phyloP scores from a whole-genome alignment of 176 grass and related monocot species.

The Phyllostachys edulis region DNA sequence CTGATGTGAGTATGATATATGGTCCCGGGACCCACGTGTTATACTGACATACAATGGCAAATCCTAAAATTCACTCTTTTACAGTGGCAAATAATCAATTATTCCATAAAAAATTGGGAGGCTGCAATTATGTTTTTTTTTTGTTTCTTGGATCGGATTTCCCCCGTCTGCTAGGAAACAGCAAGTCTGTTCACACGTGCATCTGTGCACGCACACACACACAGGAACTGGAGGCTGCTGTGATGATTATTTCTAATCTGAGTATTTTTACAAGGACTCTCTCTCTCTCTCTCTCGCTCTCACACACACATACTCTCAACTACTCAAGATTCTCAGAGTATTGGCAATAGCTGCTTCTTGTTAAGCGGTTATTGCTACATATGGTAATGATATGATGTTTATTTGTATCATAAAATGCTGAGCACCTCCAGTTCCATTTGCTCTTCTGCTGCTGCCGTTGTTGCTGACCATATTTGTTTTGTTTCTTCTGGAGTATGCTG shows the following conservation, averaged over 20 bases:
- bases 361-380: neutral
- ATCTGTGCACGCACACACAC: neutral
- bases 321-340: neutral
- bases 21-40: too few relatives aligned
- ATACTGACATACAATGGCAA: too few relatives aligned
- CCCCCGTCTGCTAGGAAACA: neutral
- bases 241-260: neutral
- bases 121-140: neutral
- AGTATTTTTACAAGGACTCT: neutral
- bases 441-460: neutral
- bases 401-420: constrained; percentile 8
- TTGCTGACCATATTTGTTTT: neutral
- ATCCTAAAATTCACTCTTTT: too few relatives aligned
- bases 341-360: neutral
- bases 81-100: too few relatives aligned
- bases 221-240: neutral
- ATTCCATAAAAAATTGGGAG: neutral
- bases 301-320: neutral
- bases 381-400: neutral
- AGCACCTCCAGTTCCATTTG: constrained; percentile 30
- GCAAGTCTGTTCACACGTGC: neutral
- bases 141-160: neutral
- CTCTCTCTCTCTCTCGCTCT: neutral
- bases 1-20: too few relatives aligned
- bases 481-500: neutral